Percentiles rank a stretch among this genome's conserved stretches.
Evolutionary conservation across 2,329 filamentous ascomycete genomes (phyloP).

Genomic region (Aspergillus alliaceus): DNA sequence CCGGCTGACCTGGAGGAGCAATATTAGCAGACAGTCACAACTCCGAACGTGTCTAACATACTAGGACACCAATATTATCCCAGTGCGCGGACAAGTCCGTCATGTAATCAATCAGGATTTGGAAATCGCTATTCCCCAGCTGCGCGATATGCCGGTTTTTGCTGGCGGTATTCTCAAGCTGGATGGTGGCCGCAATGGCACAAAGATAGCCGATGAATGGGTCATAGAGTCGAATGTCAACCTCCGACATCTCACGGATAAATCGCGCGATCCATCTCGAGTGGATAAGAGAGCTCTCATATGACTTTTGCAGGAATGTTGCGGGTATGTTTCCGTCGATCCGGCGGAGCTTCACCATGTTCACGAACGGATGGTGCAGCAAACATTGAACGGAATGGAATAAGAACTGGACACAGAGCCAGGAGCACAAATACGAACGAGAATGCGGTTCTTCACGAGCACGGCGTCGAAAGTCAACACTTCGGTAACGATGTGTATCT

Average conservation of each 20-base stretch:
- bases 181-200: constrained; percentile 29
- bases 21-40: neutral
- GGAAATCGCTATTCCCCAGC: constrained; percentile 23
- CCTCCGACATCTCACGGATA: constrained; percentile 24
- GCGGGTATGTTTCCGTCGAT: constrained; percentile 23
- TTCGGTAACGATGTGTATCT: constrained; percentile 27
- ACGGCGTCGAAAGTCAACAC: constrained; percentile 25
- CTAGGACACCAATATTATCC: constrained; percentile 23
- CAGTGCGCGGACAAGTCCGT: constrained; percentile 20
- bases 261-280: constrained; percentile 28
- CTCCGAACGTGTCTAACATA: neutral
- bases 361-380: constrained; percentile 28
- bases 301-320: constrained; percentile 29
- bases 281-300: constrained; percentile 28
- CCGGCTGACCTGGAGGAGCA: constrained; percentile 12
- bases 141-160: constrained; percentile 26
- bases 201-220: constrained; percentile 29
- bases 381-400: constrained; percentile 26
- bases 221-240: constrained; percentile 21
- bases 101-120: constrained; percentile 22
- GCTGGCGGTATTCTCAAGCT: constrained; percentile 27
- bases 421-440: constrained; percentile 24
- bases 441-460: constrained; percentile 22
- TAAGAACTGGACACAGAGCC: constrained; percentile 29
- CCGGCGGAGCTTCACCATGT: constrained; percentile 27